Evolutionary conservation across 1,284 basidiomycete species (phyloP).

Genomic region (Pseudozyma pruni): DNA sequence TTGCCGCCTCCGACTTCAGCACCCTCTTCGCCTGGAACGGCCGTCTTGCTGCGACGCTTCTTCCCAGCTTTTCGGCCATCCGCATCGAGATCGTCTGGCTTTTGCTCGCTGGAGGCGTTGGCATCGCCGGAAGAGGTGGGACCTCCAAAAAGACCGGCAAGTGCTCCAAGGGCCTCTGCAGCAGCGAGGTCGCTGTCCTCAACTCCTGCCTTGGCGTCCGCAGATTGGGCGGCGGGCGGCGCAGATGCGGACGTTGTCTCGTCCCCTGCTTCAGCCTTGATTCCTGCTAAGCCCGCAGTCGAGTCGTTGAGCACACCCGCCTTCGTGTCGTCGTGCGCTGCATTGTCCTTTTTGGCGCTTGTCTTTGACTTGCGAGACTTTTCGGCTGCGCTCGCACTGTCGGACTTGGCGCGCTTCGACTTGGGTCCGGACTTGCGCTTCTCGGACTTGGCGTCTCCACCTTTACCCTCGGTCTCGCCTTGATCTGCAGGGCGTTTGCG

Average conservation of each 20-base stretch:
- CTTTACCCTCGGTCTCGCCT: constrained; percentile 6
- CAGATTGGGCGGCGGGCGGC: background rate
- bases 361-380: constrained; percentile 32
- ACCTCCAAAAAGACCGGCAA: constrained; percentile 55
- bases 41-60: constrained; percentile 40
- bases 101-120: background rate
- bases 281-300: background rate
- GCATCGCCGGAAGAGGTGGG: constrained; percentile 13
- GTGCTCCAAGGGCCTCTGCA: constrained; percentile 68
- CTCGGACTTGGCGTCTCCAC: constrained; percentile 17
- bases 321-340: constrained; percentile 11
- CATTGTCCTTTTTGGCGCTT: constrained; percentile 24
- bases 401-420: constrained; percentile 47
- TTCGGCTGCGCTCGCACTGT: constrained; percentile 23
- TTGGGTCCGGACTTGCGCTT: constrained; percentile 30
- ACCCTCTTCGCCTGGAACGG: constrained; percentile 27
- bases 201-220: constrained; percentile 16
- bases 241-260: background rate
- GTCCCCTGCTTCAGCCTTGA: constrained; percentile 9
- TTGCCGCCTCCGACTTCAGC: constrained; percentile 20
- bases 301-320: constrained; percentile 1
- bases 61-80: constrained; percentile 34
- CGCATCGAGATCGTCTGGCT: constrained; percentile 1
- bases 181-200: constrained; percentile 68
- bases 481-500: constrained; percentile 38